Percentiles rank a stretch among this genome's conserved stretches.
Evolutionary conservation across 2,329 filamentous ascomycete genomes (phyloP).

Genomic region (Triangularia verruculosa): DNA sequence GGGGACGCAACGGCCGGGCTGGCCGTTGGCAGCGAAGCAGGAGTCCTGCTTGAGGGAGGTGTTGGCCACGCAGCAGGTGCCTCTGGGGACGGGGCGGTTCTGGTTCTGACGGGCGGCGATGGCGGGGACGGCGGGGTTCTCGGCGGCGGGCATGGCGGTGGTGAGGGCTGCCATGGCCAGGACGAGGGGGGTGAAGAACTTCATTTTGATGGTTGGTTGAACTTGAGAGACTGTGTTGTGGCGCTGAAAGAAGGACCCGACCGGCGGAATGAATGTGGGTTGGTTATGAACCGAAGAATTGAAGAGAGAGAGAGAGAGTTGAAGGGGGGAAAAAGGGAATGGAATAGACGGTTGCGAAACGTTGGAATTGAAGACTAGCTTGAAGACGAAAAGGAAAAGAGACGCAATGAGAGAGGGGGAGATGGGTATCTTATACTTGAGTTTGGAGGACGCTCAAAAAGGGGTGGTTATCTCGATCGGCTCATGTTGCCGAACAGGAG

Average conservation of each 20-base stretch:
- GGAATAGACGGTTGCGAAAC: neutral
- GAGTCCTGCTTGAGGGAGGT: slow-evolving; percentile 38
- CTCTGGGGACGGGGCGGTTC: slow-evolving; percentile 35
- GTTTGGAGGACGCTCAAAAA: neutral
- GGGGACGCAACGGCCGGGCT: slow-evolving; percentile 36
- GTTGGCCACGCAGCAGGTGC: slow-evolving; percentile 36
- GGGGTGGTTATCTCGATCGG: neutral
- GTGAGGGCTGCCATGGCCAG: slow-evolving; percentile 30
- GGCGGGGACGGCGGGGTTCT: slow-evolving; percentile 8
- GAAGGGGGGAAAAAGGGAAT: neutral
- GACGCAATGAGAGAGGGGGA: neutral
- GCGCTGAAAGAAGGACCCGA: slow-evolving; percentile 14
- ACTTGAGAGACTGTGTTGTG: neutral
- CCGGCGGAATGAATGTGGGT: slow-evolving; percentile 16
- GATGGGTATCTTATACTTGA: neutral
- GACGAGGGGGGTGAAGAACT: slow-evolving; percentile 28
- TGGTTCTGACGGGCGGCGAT: slow-evolving; percentile 34
- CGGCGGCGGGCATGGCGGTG: slow-evolving; percentile 27
- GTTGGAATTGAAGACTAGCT: slow-evolving; percentile 18
- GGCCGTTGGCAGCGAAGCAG: slow-evolving; percentile 34
- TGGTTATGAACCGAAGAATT: neutral
- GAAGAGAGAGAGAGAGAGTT: neutral
- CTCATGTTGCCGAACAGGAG: neutral
- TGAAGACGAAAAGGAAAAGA: slow-evolving; percentile 6
- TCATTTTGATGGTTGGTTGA: slow-evolving; percentile 29